Evolutionary conservation across 2,329 filamentous ascomycete species (phyloP).

Genomic region (Nigrospora osmanthi): DNA sequence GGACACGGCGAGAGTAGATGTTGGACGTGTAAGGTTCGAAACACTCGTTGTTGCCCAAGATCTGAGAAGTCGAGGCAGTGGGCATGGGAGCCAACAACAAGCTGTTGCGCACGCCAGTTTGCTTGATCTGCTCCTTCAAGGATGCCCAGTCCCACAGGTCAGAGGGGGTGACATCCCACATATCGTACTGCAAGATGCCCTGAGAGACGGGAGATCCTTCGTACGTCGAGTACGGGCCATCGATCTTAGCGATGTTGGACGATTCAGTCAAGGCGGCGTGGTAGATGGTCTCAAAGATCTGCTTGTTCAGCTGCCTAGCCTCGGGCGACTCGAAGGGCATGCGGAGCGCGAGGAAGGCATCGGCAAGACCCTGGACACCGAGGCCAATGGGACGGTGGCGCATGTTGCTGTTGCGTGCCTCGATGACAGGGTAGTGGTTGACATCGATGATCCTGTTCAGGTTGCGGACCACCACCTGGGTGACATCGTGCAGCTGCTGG

Average conservation of each 20-base stretch:
- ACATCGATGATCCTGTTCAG: slow-evolving; percentile 97
- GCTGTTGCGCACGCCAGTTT: slow-evolving; percentile 92
- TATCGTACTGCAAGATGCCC: slow-evolving; percentile 94
- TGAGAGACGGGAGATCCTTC: slow-evolving; percentile 90
- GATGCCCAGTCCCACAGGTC: slow-evolving; percentile 95
- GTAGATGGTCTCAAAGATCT: slow-evolving; percentile 99
- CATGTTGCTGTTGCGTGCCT: slow-evolving; percentile 94
- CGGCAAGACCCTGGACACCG: slow-evolving; percentile 94
- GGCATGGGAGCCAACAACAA: slow-evolving; percentile 95
- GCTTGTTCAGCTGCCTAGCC: slow-evolving; percentile 87
- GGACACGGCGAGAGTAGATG: slow-evolving; percentile 97
- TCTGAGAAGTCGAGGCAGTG: slow-evolving; percentile 94
- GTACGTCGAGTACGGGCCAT: slow-evolving; percentile 84
- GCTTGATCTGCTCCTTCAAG: slow-evolving; percentile 83
- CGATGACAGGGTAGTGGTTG: slow-evolving; percentile 95
- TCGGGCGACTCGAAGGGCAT: slow-evolving; percentile 96
- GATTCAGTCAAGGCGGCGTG: slow-evolving; percentile 90
- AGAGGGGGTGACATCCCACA: slow-evolving; percentile 92
- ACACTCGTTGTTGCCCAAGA: slow-evolving; percentile 98
- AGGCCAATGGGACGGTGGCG: slow-evolving; percentile 93
- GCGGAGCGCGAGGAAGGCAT: slow-evolving; percentile 94
- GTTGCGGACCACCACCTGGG: slow-evolving; percentile 86
- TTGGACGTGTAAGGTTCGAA: slow-evolving; percentile 99
- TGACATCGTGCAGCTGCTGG: slow-evolving; percentile 91
- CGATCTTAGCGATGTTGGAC: slow-evolving; percentile 71